A percentile compares a stretch with the other conserved stretches of the same genome.
phyloP scores from a whole-genome alignment of 2,329 filamentous ascomycete genomes.

The Penicillium concentricum region DNA sequence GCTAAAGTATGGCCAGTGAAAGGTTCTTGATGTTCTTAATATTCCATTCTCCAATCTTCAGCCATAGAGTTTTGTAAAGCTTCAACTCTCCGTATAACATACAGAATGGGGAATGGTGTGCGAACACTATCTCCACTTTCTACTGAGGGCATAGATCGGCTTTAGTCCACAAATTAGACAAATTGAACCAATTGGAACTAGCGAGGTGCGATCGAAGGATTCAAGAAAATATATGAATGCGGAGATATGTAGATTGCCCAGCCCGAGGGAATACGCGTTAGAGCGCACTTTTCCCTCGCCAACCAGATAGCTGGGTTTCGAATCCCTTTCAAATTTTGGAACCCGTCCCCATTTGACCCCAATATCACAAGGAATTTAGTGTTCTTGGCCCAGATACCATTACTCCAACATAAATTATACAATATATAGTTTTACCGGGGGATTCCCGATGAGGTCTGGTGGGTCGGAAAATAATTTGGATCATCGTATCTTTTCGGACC shows the following conservation, averaged over 20 bases:
- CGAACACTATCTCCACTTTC: conserved; percentile 3
- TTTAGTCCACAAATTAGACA: neutral
- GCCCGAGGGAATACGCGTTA: neutral
- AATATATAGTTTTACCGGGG: neutral
- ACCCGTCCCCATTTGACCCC: neutral
- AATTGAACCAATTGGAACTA: neutral
- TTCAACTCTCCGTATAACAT: neutral
- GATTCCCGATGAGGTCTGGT: neutral
- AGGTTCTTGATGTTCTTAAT: conserved; percentile 12
- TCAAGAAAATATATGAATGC: neutral
- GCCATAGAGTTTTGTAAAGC: neutral
- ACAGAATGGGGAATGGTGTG: neutral
- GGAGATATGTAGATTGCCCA: conserved; percentile 1
- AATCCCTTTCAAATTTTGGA: neutral
- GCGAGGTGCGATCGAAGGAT: conserved; percentile 1
- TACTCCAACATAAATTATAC: neutral
- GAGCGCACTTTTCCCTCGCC: neutral
- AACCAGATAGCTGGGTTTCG: neutral
- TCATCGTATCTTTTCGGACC: neutral
- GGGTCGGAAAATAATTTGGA: neutral
- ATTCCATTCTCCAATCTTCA: neutral
- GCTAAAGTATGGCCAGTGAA: conserved; percentile 13
- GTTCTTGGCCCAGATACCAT: neutral
- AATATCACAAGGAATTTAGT: neutral
- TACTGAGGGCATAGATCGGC: conserved; percentile 1